These are phyloP conservation scores for Eudorina sp. DNA, from an alignment of 139 green algal species.

Conservation along the genomic window DNA sequence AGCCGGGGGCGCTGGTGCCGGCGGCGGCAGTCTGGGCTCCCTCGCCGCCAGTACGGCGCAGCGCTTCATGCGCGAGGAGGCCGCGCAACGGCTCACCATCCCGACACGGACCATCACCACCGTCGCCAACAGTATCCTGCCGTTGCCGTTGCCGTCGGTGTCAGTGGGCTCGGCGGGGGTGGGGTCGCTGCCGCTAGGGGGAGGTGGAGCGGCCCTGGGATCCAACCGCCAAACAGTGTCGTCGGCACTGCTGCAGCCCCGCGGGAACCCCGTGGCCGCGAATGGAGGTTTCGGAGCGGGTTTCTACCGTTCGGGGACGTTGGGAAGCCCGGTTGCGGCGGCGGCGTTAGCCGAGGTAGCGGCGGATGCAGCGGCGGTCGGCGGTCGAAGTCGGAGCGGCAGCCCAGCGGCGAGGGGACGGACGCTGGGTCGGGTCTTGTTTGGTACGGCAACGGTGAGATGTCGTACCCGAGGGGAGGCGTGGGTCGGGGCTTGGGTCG, in stretches of 20 bases:
- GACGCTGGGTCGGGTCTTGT: constrained; percentile 33
- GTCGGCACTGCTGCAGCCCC: too few relatives aligned
- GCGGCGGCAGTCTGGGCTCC: too few relatives aligned
- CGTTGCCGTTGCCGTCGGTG: not conserved
- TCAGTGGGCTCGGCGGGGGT: not conserved
- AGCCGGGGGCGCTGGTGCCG: not conserved
- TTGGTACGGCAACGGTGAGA: constrained; percentile 35
- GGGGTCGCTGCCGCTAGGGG: not conserved
- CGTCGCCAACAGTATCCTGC: not conserved
- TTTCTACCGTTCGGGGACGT: not conserved
- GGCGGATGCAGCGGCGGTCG: not conserved
- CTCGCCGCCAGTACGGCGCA: constrained; percentile 3
- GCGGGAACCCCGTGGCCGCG: not conserved
- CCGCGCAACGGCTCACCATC: not conserved
- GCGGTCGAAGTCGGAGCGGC: not conserved
- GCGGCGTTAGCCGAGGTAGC: not conserved
- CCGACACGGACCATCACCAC: constrained; percentile 42
- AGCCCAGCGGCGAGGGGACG: not conserved
- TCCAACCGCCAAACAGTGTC: too few relatives aligned
- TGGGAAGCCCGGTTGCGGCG: not conserved
- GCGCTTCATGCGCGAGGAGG: constrained; percentile 28
- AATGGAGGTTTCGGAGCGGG: not conserved
- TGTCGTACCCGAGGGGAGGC: too few relatives aligned
- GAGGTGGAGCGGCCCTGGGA: too few relatives aligned
- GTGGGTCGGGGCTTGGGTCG: not conserved